Evolutionary conservation across 495 filamentous ascomycete genomes (phyloP), one percentile per base, ranked within the genome.

Genomic region (Hypoxylon fragiforme): DNA sequence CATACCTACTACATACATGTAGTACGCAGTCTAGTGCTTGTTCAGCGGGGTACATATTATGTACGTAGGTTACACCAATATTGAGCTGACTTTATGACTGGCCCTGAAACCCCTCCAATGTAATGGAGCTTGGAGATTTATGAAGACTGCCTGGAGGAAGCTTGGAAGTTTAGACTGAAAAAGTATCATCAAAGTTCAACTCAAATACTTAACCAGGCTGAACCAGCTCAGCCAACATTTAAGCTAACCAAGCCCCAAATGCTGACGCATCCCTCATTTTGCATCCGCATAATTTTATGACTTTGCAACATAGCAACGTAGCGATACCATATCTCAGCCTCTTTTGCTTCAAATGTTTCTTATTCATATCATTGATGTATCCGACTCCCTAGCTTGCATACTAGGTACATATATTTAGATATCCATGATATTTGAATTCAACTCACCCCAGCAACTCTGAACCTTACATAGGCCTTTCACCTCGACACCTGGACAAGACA

Each of bases 1-100:
- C n/a, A n/a, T n/a, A n/a, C n/a, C n/a, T n/a, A n/a, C n/a, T n/a
- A n/a, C n/a, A n/a, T n/a, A n/a, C n/a, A n/a, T n/a, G n/a, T 22
- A 38, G 32, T 32, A 40, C 50, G 26, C 35, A 41, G 42, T n/a
- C n/a, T 31, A 52, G 41, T 45, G 54, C 46, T 51, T 57, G 21
- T 52, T 58, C 52, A 58, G 54, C 43, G 54, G 54, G 31, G 44
- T n/a, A n/a, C n/a, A n/a, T n/a, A n/a, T n/a, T n/a, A n/a, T n/a
- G n/a, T n/a, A n/a, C n/a, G n/a, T n/a, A n/a, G n/a, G n/a, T n/a
- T n/a, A n/a, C n/a, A n/a, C n/a, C n/a, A n/a, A n/a, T n/a, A n/a
- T n/a, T n/a, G n/a, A n/a, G n/a, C 47, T 58, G 42, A 58, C 36
- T 26, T 46, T 31, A 44, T 3, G 14, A 36, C 13, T 2, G 2